Conservation (phyloP, 352 stramenopile species). For the Globisporangium nunn region DNA sequence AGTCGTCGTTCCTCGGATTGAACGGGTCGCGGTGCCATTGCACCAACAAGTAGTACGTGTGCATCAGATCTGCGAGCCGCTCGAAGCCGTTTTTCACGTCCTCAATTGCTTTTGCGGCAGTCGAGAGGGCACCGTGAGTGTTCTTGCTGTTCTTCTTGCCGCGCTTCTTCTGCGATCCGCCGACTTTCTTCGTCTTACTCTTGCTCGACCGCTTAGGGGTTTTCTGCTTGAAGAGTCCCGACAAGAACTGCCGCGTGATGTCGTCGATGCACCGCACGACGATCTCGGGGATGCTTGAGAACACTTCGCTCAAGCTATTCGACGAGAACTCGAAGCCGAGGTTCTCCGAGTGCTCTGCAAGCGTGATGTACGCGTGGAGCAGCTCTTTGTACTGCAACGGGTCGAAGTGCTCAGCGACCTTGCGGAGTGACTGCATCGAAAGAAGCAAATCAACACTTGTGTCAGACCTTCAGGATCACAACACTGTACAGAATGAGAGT, state of each 20-base stretch:
- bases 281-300: constrained; percentile 74
- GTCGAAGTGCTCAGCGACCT: constrained; percentile 66
- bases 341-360: constrained; percentile 71
- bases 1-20: constrained; percentile 64
- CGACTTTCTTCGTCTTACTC: background rate
- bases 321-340: constrained; percentile 76
- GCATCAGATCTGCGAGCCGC: constrained; percentile 72
- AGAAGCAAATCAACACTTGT: background rate
- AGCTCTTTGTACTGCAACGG: constrained; percentile 71
- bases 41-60: constrained; percentile 85
- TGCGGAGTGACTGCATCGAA: constrained; percentile 46
- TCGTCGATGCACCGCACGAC: constrained; percentile 75
- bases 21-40: constrained; percentile 88
- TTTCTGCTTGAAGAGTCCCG: constrained; percentile 29
- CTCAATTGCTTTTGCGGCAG: constrained; percentile 43
- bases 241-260: constrained; percentile 43
- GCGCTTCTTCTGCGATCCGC: background rate
- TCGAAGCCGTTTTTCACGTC: constrained; percentile 60
- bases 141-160: background rate
- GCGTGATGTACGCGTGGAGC: constrained; percentile 72
- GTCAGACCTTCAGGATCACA: background rate
- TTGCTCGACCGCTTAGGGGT: background rate
- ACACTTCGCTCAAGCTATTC: constrained; percentile 50
- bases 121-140: constrained; percentile 4
- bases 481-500: background rate